A percentile compares a stretch with the other conserved stretches of the same genome.
These are phyloP conservation scores for Calonectria ilicicola DNA, from an alignment of 2,329 filamentous ascomycete genomes.

Conservation along the genomic window DNA sequence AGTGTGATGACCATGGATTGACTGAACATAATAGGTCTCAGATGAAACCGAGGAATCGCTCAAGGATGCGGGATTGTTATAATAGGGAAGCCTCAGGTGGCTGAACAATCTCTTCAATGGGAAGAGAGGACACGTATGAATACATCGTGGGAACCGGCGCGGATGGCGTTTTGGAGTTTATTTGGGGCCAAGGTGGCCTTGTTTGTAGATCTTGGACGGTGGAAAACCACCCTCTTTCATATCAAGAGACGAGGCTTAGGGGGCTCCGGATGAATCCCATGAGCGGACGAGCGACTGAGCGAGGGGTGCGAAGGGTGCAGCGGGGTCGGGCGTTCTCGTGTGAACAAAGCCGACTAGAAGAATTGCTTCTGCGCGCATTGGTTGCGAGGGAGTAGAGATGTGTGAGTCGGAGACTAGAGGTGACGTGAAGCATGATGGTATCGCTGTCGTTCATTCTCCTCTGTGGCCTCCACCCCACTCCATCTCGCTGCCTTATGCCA, in stretches of 20 bases:
- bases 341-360: not conserved
- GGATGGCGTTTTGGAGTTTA: conserved; percentile 46
- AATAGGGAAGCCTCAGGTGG: conserved; percentile 44
- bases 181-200: conserved; percentile 43
- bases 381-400: not conserved
- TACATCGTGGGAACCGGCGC: conserved; percentile 42
- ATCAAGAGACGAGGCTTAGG: conserved; percentile 52
- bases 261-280: not conserved
- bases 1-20: conserved; percentile 40
- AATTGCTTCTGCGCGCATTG: too few species aligned
- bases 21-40: conserved; percentile 45
- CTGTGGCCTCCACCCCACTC: not conserved
- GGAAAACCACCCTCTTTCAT: conserved; percentile 56
- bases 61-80: conserved; percentile 45
- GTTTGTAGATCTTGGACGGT: conserved; percentile 60
- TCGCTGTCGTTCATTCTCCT: not conserved
- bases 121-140: conserved; percentile 48
- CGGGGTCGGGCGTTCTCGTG: conserved; percentile 10
- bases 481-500: conserved; percentile 26
- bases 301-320: conserved; percentile 22
- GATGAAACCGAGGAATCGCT: conserved; percentile 43
- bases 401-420: not conserved
- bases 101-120: conserved; percentile 50
- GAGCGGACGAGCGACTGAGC: conserved; percentile 20
- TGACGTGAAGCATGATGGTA: conserved; percentile 13